Percentiles rank a stretch among this genome's conserved stretches.
Conservation (phyloP, 2,329 filamentous ascomycete species). For the Lachnellula arida region DNA sequence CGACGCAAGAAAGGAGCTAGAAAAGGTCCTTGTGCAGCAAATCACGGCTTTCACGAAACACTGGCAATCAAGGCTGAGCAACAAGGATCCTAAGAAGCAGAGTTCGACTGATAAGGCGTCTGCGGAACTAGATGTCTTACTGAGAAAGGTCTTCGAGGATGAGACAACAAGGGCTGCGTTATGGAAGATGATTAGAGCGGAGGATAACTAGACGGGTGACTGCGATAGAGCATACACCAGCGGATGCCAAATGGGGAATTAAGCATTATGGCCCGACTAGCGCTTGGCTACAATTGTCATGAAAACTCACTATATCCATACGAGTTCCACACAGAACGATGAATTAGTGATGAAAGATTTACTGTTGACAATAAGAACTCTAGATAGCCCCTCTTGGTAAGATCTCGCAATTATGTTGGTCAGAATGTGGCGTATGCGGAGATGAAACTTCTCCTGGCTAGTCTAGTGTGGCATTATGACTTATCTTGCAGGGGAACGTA, state of each 20-base stretch:
- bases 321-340: neutral
- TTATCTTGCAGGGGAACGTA: no score
- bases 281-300: no score
- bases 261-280: no score
- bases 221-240: neutral
- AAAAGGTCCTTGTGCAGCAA: slow-evolving; percentile 56
- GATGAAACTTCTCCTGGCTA: neutral
- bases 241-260: neutral
- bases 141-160: slow-evolving; percentile 50
- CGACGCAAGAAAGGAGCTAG: slow-evolving; percentile 61
- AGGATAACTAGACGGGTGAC: slow-evolving; percentile 12
- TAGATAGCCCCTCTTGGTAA: neutral
- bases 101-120: slow-evolving; percentile 48
- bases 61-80: slow-evolving; percentile 48
- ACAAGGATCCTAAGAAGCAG: slow-evolving; percentile 39
- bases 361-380: neutral
- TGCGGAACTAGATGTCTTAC: slow-evolving; percentile 50
- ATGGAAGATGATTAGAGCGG: slow-evolving; percentile 30
- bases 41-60: slow-evolving; percentile 60
- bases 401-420: neutral
- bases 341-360: neutral
- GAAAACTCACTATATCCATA: neutral
- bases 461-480: neutral
- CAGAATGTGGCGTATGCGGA: neutral
- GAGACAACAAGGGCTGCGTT: slow-evolving; percentile 30